Base-by-base conservation (phyloP, 1,139 yeast species). In the Protomyces inouyei region DNA sequence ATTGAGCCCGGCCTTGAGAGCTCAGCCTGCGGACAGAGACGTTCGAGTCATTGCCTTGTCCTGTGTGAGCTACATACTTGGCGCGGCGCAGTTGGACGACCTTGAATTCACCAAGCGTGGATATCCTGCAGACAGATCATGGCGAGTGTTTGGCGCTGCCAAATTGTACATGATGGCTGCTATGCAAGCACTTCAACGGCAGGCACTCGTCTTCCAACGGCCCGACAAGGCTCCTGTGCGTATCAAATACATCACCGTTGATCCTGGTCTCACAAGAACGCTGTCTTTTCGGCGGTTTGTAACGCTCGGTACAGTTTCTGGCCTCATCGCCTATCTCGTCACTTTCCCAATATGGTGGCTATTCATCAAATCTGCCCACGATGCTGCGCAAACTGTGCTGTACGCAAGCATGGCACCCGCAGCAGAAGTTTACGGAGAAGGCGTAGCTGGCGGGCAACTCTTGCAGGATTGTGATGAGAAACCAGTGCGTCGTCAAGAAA, bases 21-120 rank as follows among this genome's bases (percentile, higher is more conserved):
- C 86, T 1, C 98, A 93, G 75, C 96, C 97, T 0, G 90, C 97
- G 0, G 98, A 91, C 74, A 80, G 98, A 70, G 98, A 92, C 72
- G 97, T 93, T 2, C 79, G 97, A 55, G 83, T 93, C 4, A 75
- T 93, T 12, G 70, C 90, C 37, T 82, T 93, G 0, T 82, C 89
- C 0, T 93, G 98, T 75, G 78, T 89, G 66, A 78, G 90, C 5
- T 92, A 88, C 70, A 83, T 89, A 2, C 73, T 88, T 75, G 98
- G 88, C 1, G 81, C 80, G 16, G 73, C 91, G 21, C 86, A 87
- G 68, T 60, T 82, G 3, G 76, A 79, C 32, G 98, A 93, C 74
- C 79, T 91, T 52, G 78, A 89, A 60, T 87, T 88, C 85, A 78
- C 79, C 60, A 73, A 78, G 1, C 81, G 84, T 63, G 78, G 83